phyloP scores from a whole-genome alignment of 805 yeast species.

The Candida andamanensis region DNA sequence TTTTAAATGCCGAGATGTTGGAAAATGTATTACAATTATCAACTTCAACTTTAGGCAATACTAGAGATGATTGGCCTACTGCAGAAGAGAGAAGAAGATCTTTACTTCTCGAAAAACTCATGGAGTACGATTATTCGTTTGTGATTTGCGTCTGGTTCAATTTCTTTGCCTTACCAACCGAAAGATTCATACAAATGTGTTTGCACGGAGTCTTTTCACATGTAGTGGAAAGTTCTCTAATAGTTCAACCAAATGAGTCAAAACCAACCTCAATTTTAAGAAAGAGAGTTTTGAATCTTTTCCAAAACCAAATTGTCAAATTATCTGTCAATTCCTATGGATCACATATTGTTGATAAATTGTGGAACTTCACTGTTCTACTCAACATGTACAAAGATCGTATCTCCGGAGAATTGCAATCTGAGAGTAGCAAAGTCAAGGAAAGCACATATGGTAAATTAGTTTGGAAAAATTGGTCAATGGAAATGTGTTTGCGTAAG shows the following conservation, averaged over 20 bases:
- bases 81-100: slow-evolving; percentile 82
- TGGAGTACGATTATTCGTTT: slow-evolving; percentile 61
- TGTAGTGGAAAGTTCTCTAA: slow-evolving; percentile 61
- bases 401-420: slow-evolving; percentile 62
- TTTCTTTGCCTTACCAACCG: slow-evolving; percentile 54
- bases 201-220: slow-evolving; percentile 88
- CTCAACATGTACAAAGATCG: slow-evolving; percentile 83
- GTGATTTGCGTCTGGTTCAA: slow-evolving; percentile 55
- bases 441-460: slow-evolving; percentile 81
- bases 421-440: slow-evolving; percentile 63
- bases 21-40: slow-evolving; percentile 65
- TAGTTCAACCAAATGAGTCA: slow-evolving; percentile 40
- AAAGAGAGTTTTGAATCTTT: slow-evolving; percentile 62
- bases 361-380: slow-evolving; percentile 74
- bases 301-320: slow-evolving; percentile 49
- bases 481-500: slow-evolving; percentile 73
- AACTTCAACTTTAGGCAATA: slow-evolving; percentile 73
- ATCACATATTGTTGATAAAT: slow-evolving; percentile 80
- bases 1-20: slow-evolving; percentile 39
- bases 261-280: slow-evolving; percentile 50
- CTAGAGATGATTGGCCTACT: slow-evolving; percentile 87
- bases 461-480: slow-evolving; percentile 93
- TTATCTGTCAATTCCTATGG: slow-evolving; percentile 85
- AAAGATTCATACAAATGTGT: slow-evolving; percentile 67
- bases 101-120: slow-evolving; percentile 64